phyloP scores from a whole-genome alignment of 495 filamentous ascomycete species.

The Penicillium antarcticum region DNA sequence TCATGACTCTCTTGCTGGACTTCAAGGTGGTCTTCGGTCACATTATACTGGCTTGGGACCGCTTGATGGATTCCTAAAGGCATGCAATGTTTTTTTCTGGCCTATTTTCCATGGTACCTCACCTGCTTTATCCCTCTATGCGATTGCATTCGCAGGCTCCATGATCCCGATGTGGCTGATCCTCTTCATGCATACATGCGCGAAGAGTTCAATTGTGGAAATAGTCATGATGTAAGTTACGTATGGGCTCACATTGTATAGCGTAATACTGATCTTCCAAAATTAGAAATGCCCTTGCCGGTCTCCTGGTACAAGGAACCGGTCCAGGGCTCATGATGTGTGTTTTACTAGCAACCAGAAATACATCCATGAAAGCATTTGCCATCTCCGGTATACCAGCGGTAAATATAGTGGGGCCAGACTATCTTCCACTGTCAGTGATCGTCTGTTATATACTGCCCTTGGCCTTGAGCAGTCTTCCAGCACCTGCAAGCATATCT shows the following conservation, averaged over 20 bases:
- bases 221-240: not conserved
- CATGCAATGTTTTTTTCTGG: not conserved
- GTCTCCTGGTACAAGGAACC: not conserved
- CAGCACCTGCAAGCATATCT: not conserved
- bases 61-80: not conserved
- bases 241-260: not conserved
- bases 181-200: not conserved
- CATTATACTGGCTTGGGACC: not conserved
- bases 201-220: not conserved
- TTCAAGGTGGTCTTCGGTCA: not conserved
- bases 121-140: not conserved
- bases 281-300: not conserved
- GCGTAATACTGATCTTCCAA: not conserved
- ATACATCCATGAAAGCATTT: not conserved
- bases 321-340: not conserved
- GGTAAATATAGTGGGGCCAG: not conserved
- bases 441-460: not conserved
- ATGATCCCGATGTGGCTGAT: not conserved
- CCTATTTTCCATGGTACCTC: not conserved
- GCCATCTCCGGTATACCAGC: not conserved
- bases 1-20: not conserved
- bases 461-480: not conserved
- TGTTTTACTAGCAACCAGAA: not conserved
- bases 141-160: not conserved
- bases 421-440: not conserved